Evolutionary conservation across 352 stramenopile species (phyloP), one percentile per base, ranked within the genome.

Genomic region (Pythium inflatum): DNA sequence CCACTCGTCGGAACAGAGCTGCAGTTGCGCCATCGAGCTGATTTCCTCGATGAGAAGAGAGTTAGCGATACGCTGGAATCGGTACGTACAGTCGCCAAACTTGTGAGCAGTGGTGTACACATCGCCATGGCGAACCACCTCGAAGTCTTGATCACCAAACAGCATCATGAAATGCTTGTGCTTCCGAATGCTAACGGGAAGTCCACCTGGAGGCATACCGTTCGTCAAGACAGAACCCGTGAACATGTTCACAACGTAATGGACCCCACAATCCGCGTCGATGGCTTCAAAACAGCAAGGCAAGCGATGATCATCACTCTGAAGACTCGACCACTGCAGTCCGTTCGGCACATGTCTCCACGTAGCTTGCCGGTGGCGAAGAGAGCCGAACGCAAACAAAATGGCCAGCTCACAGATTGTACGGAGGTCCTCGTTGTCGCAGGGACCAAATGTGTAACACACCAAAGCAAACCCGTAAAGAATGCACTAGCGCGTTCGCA

Each of bases 111-210:
- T 27, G 4, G 38, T 16, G 28, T 65, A 65, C 5, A 65, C 24
- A 5, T 34, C 63, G 28, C 41, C 62, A 62, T 18, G 36, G 45
- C 27, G 45, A 12, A 43, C 46, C 11, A 74, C 70, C 46, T 77
- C 70, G 63, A 74, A 77, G 45, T 74, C 60, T 59, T 70, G 64
- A 28, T 73, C 55, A 13, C 65, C 59, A 53, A 76, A 76, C 5
- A 73, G 43, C 28, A 59, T 24, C 11, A 57, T 36, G 46, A 59
- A 73, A 3, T n/a, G 30, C 8, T 53, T 18, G 8, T 61, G 43
- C 6, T 16, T 3, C 0, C 46, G 64, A 24, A 76, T 31, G 25
- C 58, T 31, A n/a, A 11, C 22, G 2, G 70, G 70, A 12, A 73
- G 34, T 20, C 58, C 46, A 16, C 70, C 58, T 9, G 70, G 70